Percentiles rank a stretch among this genome's conserved stretches.
These are phyloP conservation scores for Suhomyces bolitotheri DNA, from an alignment of 1,139 yeast species.

Conservation along the genomic window DNA sequence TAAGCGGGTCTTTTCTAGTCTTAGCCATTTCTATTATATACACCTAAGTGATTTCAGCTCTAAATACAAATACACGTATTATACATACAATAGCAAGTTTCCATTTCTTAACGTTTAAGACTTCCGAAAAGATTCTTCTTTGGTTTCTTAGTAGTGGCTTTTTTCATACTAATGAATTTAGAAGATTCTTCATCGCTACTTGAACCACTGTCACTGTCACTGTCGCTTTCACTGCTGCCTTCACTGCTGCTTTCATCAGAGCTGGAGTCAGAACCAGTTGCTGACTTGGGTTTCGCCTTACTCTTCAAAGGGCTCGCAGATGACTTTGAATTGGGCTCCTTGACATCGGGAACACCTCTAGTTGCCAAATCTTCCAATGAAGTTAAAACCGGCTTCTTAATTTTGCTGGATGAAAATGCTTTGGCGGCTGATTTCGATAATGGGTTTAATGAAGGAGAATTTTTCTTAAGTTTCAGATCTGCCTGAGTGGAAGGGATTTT, in stretches of 20 bases:
- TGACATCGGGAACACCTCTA: constrained; percentile 65
- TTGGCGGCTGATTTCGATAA: constrained; percentile 2
- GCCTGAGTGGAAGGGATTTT: not conserved
- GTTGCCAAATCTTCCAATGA: constrained; percentile 58
- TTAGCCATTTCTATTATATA: not conserved
- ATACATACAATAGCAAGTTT: not conserved
- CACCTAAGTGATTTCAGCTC: not conserved
- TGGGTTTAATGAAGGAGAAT: not conserved
- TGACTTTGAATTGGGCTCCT: constrained; percentile 29
- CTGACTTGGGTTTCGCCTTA: constrained; percentile 4
- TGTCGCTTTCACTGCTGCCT: constrained; percentile 17
- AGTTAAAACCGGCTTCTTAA: constrained; percentile 38
- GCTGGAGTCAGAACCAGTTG: constrained; percentile 4
- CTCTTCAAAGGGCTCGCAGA: constrained; percentile 1
- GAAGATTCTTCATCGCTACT: constrained; percentile 15
- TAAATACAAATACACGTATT: not conserved
- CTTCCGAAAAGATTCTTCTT: constrained; percentile 16
- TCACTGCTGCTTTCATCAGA: constrained; percentile 18
- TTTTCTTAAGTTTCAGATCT: not conserved
- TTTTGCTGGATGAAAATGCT: constrained; percentile 12
- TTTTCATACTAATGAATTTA: constrained; percentile 18
- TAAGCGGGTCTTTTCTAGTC: constrained; percentile 3
- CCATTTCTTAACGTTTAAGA: constrained; percentile 10
- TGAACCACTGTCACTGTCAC: constrained; percentile 17
- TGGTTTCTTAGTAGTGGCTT: constrained; percentile 11